phyloP scores from a whole-genome alignment of 495 filamentous ascomycete genomes.

The Parachaetomium inaequale region DNA sequence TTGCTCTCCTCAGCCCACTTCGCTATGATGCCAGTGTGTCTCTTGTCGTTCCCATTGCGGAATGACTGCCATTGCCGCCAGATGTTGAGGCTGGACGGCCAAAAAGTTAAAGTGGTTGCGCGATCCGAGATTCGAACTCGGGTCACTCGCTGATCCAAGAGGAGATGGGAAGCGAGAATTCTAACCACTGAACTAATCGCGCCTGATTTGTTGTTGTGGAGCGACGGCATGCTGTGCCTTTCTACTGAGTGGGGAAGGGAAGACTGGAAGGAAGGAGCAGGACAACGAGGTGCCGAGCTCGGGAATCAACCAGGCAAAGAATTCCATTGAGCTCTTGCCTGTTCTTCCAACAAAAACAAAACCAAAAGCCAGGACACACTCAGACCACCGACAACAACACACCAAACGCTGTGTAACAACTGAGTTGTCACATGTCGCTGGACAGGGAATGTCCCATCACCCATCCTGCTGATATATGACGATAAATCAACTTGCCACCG shows the following conservation, averaged over 20 bases:
- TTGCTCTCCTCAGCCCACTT: too few species aligned
- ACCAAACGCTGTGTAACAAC: too few species aligned
- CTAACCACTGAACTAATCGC: conserved; percentile 29
- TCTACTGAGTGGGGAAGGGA: background rate
- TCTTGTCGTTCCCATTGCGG: background rate
- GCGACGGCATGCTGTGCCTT: background rate
- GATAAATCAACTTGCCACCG: background rate
- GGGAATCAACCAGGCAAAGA: too few species aligned
- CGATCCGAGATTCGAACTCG: conserved; percentile 30
- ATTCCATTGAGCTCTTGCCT: too few species aligned
- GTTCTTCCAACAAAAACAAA: too few species aligned
- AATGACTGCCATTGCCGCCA: background rate
- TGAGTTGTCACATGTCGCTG: too few species aligned
- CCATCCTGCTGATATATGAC: background rate
- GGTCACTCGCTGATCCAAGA: conserved; percentile 24
- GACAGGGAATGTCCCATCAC: too few species aligned
- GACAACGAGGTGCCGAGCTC: too few species aligned
- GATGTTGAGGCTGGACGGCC: background rate
- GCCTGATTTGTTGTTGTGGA: conserved; percentile 13
- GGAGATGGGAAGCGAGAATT: conserved; percentile 27
- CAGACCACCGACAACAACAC: too few species aligned
- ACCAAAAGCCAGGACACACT: too few species aligned
- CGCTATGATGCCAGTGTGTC: too few species aligned
- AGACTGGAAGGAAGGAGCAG: background rate
- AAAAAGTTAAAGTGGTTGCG: conserved; percentile 17